phyloP scores from a whole-genome alignment of 1,284 basidiomycete species.

The Tetrapyrgos nigripes region DNA sequence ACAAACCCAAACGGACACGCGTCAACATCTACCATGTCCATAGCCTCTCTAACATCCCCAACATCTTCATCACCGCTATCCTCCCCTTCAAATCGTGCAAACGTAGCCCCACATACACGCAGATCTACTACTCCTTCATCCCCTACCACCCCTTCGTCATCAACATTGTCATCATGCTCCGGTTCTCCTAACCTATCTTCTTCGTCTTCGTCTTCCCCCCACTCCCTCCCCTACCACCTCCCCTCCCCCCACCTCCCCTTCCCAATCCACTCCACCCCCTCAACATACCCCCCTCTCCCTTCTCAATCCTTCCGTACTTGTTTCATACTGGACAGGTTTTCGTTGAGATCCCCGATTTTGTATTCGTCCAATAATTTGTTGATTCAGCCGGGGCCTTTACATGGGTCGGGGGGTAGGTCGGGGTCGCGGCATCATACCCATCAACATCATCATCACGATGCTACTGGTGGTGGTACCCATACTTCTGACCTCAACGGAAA shows the following conservation, averaged over 20 bases:
- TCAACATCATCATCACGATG: too few relatives aligned
- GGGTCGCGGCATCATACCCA: not conserved
- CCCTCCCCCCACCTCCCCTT: constrained; percentile 56
- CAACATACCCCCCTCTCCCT: constrained; percentile 59
- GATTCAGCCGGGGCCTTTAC: constrained; percentile 42
- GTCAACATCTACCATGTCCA: too few relatives aligned
- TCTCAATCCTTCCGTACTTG: constrained; percentile 72
- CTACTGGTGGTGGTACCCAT: too few relatives aligned
- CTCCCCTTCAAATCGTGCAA: too few relatives aligned
- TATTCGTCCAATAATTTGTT: constrained; percentile 78
- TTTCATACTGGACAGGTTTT: constrained; percentile 78
- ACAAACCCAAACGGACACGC: too few relatives aligned
- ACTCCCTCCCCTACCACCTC: not conserved
- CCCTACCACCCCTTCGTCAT: too few relatives aligned
- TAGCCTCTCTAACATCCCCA: too few relatives aligned
- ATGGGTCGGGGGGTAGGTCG: not conserved
- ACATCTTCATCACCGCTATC: too few relatives aligned
- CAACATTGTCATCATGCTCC: too few relatives aligned
- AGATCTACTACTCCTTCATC: too few relatives aligned
- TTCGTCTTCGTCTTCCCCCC: constrained; percentile 29
- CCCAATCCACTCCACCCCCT: constrained; percentile 49
- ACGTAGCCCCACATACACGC: too few relatives aligned
- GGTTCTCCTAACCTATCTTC: not conserved
- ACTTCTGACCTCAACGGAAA: too few relatives aligned
- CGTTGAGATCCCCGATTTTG: constrained; percentile 61